Evolutionary conservation across 305 asterid genomes (phyloP), one percentile per base, ranked within the genome.

Genomic region (Coffea humblotiana): DNA sequence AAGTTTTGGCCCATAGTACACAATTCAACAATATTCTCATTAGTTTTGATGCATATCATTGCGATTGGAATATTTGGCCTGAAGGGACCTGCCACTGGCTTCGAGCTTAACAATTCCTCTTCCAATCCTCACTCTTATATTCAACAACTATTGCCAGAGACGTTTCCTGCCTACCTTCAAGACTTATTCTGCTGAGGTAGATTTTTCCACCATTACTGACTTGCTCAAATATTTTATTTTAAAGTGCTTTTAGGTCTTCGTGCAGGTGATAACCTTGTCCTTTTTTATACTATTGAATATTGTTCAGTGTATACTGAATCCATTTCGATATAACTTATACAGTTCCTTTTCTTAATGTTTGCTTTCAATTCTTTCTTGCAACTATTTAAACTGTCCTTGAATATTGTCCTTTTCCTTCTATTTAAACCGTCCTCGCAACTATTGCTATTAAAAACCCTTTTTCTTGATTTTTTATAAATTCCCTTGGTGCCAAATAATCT

Each of bases 1-100:
- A 93, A 89, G 85, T 92, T 92, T 83, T 96, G 99, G 99, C 97
- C 99, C 19, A 87, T 96, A 45, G 97, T 92, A 76, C 98, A 96
- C 65, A 98, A 92, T 45, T 92, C 98, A 16, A 94, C 96, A 19
- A 89, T 94, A 82, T 90, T 91, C 85, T 91, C 97, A 49, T 85
- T 96, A 78, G 75, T 96, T 79, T 84, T 96, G 83, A 96, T 96
- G 99, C 99, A 96, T 79, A 72, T 94, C 47, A 90, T 94, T 75
- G 98, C 99, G 61, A 80, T 94, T 81, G 98, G 99, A 82, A 92
- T 96, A 84, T 96, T 96, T 80, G 97, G 97, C 78, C 77, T 92
- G 88, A 96, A 94, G 96, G 96, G 87, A 90, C 76, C 84, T 94
- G 82, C 91, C 98, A 6, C 35, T 91, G 32, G 99, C 98, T 81